A percentile compares a stretch with the other conserved stretches of the same genome.
phyloP scores from a whole-genome alignment of 2,329 filamentous ascomycete genomes.

The Penicillium janthinellum region DNA sequence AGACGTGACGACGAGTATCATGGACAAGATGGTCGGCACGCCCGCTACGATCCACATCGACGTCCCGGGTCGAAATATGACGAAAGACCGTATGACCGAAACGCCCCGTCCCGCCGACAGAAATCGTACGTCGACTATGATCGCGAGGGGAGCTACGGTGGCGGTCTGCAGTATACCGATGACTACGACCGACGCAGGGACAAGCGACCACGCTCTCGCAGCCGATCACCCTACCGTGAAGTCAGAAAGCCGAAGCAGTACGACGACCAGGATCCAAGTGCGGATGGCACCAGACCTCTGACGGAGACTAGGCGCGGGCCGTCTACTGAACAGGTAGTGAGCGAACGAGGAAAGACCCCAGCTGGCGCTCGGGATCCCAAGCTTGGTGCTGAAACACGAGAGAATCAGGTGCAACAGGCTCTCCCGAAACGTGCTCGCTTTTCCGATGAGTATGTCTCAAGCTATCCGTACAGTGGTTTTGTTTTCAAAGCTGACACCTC shows the following conservation, averaged over 20 bases:
- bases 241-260: slow-evolving; percentile 43
- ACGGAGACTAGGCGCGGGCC: slow-evolving; percentile 50
- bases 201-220: slow-evolving; percentile 60
- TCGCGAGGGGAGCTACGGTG: slow-evolving; percentile 46
- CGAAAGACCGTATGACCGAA: slow-evolving; percentile 42
- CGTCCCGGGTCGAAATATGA: slow-evolving; percentile 43
- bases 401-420: slow-evolving; percentile 60
- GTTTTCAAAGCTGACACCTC: slow-evolving; percentile 15
- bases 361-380: slow-evolving; percentile 61
- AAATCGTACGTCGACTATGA: slow-evolving; percentile 56
- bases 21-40: slow-evolving; percentile 30
- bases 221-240: slow-evolving; percentile 49
- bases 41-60: slow-evolving; percentile 36
- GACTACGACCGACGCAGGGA: slow-evolving; percentile 53
- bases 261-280: slow-evolving; percentile 36
- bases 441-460: slow-evolving; percentile 47
- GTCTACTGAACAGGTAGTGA: slow-evolving; percentile 62
- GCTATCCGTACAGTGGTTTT: not conserved
- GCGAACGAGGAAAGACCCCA: slow-evolving; percentile 64
- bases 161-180: slow-evolving; percentile 52
- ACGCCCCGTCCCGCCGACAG: slow-evolving; percentile 42
- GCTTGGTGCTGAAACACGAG: slow-evolving; percentile 68
- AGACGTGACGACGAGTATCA: slow-evolving; percentile 44
- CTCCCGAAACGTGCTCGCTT: slow-evolving; percentile 40
- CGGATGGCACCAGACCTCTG: slow-evolving; percentile 30